Evolutionary conservation across 2,329 filamentous ascomycete genomes (phyloP).

Genomic region (Leptographium radiaticola): DNA sequence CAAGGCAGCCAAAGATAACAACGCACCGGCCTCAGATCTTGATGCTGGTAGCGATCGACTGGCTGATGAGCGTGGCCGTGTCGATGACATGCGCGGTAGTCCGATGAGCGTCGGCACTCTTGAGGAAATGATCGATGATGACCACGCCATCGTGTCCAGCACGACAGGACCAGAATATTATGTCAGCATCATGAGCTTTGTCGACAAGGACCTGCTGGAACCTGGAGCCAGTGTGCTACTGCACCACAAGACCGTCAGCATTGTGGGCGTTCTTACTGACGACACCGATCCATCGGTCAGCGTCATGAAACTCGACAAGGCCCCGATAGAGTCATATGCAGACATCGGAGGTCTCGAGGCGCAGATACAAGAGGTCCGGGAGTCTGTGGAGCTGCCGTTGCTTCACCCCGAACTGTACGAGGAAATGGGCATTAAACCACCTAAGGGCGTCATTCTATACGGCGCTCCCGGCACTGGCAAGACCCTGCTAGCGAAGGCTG

Average conservation of each 20-base stretch:
- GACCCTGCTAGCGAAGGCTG: slow-evolving; percentile 88
- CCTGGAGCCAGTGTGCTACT: slow-evolving; percentile 89
- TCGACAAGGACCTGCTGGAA: slow-evolving; percentile 96
- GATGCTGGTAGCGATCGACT: slow-evolving; percentile 70
- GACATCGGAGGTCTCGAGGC: slow-evolving; percentile 93
- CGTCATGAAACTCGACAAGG: slow-evolving; percentile 99
- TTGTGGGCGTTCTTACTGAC: slow-evolving; percentile 92
- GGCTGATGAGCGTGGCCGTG: slow-evolving; percentile 85
- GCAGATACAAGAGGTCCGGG: slow-evolving; percentile 95
- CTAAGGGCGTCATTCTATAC: slow-evolving; percentile 98
- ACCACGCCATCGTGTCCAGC: slow-evolving; percentile 96
- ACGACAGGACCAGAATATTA: slow-evolving; percentile 98
- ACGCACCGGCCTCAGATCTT: slow-evolving; percentile 50
- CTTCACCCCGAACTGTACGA: slow-evolving; percentile 96
- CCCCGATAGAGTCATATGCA: slow-evolving; percentile 93
- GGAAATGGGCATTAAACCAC: slow-evolving; percentile 99
- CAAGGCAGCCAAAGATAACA: slow-evolving; percentile 64
- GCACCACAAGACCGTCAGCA: slow-evolving; percentile 95
- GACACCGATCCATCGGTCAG: slow-evolving; percentile 91
- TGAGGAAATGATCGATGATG: slow-evolving; percentile 98
- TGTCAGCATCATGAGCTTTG: slow-evolving; percentile 99
- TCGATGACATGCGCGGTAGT: slow-evolving; percentile 96
- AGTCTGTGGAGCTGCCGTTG: slow-evolving; percentile 90
- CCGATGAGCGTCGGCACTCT: slow-evolving; percentile 97
- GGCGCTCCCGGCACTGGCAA: slow-evolving; percentile 95